Evolutionary conservation across 208 protist genomes (phyloP), one percentile per base, ranked within the genome.

Genomic region (Leishmania braziliensis): DNA sequence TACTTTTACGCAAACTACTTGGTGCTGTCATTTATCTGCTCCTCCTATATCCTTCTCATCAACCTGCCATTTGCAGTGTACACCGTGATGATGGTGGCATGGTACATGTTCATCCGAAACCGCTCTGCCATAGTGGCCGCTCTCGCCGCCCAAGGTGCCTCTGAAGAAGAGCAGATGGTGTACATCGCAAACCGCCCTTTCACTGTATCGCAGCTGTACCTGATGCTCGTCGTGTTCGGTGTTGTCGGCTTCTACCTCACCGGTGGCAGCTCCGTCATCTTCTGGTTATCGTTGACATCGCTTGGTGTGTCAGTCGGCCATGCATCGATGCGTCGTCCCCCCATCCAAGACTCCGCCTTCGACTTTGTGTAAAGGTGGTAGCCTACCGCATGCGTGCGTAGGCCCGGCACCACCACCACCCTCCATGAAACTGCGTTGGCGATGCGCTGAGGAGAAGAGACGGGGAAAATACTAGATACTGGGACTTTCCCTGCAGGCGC

Each of bases 1-100:
- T 89, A 96, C 86, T 98, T 97, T 78, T 95, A 96, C 85, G 82
- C 90, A n/a, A 98, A 98, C 83, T 98, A 98, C 84, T 78, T 98
- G 39, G 81, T 97, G 16, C 78, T 97, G 12, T 93, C 93, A n/a
- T 36, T 96, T 5, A 33, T 93, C 23, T 90, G 94, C 78, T 93
- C 89, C 8, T 91, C 90, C 0, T 97, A 94, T 82, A 88, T 96
- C 29, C 75, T 98, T 29, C 80, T 98, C 10, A 89, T 93, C 80
- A 96, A 98, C 76, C 88, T 90, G 43, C 26, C 86, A 46, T 97
- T 98, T 84, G 86, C 86, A 23, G 29, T 98, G 33, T 95, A 89
- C 65, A 73, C 93, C 39, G 54, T 93, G 50, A 6, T 91, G 26
- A 77, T 84, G 51, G 62, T 89, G 8, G 1, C 79, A 5, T 77